Conservation (phyloP, 2,329 filamentous ascomycete species). For the Drechslerella dactyloides region DNA sequence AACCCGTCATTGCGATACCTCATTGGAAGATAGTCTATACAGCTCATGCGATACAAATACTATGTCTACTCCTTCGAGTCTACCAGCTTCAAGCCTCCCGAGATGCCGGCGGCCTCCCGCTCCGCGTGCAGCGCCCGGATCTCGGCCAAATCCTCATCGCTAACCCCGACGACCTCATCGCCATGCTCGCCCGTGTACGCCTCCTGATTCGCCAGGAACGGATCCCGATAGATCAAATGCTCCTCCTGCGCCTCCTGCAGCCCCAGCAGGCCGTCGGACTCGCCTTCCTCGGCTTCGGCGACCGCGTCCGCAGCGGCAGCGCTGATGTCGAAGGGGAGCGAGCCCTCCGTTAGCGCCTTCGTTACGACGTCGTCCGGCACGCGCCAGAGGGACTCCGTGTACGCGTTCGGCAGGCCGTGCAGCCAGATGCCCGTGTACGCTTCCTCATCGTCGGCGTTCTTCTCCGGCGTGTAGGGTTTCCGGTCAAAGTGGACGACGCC, state of each 20-base stretch:
- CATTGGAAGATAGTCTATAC: neutral
- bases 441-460: constrained; percentile 1
- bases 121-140: neutral
- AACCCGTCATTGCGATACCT: neutral
- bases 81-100: neutral
- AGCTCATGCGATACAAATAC: no score
- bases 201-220: constrained; percentile 23
- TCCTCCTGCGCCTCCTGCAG: constrained; percentile 35
- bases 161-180: constrained; percentile 26
- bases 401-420: constrained; percentile 37
- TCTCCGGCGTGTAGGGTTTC: constrained; percentile 5
- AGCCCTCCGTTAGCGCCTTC: constrained; percentile 9
- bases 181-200: constrained; percentile 28
- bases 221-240: constrained; percentile 31
- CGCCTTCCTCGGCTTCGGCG: neutral
- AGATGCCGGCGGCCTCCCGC: neutral
- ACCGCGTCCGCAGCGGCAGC: constrained; percentile 6
- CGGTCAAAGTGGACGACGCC: constrained; percentile 41
- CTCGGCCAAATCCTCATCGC: constrained; percentile 31
- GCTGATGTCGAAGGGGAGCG: constrained; percentile 29
- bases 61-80: neutral
- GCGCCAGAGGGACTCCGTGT: constrained; percentile 33
- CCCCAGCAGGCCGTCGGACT: constrained; percentile 19
- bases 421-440: constrained; percentile 40
- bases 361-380: constrained; percentile 34